Base-by-base conservation (phyloP, 1,284 basidiomycete species). In the Apiotrichum laibachii region DNA sequence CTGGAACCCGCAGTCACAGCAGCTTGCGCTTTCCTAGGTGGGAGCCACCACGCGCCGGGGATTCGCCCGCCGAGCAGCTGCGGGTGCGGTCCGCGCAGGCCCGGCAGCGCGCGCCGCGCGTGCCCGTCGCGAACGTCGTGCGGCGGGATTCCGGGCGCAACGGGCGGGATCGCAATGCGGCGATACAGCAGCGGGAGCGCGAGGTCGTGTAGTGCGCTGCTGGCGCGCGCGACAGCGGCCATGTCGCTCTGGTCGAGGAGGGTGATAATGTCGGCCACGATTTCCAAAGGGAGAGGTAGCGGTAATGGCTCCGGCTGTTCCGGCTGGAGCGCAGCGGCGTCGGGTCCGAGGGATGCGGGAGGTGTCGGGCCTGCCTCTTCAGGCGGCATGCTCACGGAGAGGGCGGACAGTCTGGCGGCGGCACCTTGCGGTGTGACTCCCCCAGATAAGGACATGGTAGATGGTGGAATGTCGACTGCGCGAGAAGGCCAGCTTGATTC, bases 221-320 rank as follows among this genome's bases (percentile, higher is more conserved):
- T 53, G 4, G 35, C 45, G 1, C 45, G 50, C 6, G 43, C 18
- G 19, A n/a, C 31, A 8, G 50, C 18, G 0, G 18, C n/a, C n/a
- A 60, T 40, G 0, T 46, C 18, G 0, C 13, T 9, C 21, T 35
- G 54, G 1, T 35, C 31, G 40, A 60, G 50, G 34, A 18, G 35
- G 21, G 18, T 42, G 11, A 56, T 34, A 2, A 60, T 47, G 15
- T 21, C 51, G 13, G 26, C 40, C n/a, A 60, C 45, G 12, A 60
- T 31, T 16, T 60, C 59, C 18, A 34, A 31, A 0, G 59, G 59
- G 5, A 60, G 47, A n/a, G n/a, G n/a, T n/a, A n/a, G n/a, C n/a
- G n/a, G n/a, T n/a, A n/a, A n/a, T n/a, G n/a, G n/a, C n/a, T n/a
- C n/a, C n/a, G n/a, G n/a, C n/a, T n/a, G n/a, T n/a, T n/a, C n/a